These are phyloP conservation scores for Prinsepia uniflora DNA, from an alignment of 306 rosid genomes.

Conservation along the genomic window DNA sequence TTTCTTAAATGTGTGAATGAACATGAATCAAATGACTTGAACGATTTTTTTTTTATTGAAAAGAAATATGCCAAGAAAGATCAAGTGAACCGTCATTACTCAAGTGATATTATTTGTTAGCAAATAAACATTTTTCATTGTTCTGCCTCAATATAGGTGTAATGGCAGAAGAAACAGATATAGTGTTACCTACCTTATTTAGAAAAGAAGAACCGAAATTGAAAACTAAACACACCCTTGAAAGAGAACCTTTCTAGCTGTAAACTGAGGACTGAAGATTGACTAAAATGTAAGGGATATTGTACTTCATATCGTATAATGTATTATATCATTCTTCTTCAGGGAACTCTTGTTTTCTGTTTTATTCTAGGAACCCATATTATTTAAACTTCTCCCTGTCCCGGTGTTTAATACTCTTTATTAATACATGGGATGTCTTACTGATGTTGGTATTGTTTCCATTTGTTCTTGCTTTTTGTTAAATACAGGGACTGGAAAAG, in stretches of 20 bases:
- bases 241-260: background rate
- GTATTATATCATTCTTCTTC: background rate
- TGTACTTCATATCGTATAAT: background rate
- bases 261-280: background rate
- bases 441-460: constrained; percentile 18
- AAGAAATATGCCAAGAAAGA: background rate
- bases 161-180: background rate
- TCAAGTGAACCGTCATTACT: background rate
- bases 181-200: background rate
- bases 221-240: background rate
- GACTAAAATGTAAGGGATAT: background rate
- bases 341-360: background rate
- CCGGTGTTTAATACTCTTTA: background rate
- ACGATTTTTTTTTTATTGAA: too few species aligned
- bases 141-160: background rate
- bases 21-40: background rate
- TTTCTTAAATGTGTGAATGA: background rate
- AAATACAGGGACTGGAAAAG: constrained; percentile 94
- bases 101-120: background rate
- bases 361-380: background rate
- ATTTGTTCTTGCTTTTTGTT: constrained; percentile 20
- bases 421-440: constrained; percentile 18
- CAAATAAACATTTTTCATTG: background rate
- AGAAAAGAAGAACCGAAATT: background rate
- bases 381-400: background rate